Percentiles rank a stretch among this genome's conserved stretches.
Evolutionary conservation across 305 asterid species (phyloP).

Genomic region (Nicotiana rustica): DNA sequence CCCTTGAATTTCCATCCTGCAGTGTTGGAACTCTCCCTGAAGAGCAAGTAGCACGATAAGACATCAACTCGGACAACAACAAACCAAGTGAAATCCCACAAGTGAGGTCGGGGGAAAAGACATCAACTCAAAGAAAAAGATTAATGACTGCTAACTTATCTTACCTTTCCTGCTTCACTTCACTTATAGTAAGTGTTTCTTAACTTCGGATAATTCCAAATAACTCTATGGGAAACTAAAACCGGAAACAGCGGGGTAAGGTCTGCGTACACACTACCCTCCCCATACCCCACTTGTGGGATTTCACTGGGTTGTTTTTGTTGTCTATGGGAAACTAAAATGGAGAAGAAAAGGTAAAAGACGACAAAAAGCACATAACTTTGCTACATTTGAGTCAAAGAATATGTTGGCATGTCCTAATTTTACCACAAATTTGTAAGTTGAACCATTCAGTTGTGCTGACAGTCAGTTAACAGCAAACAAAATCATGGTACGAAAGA

Average conservation of each 20-base stretch:
- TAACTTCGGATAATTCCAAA: background rate
- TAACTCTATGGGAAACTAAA: background rate
- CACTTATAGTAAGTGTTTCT: background rate
- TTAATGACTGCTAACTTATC: background rate
- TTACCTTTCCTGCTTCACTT: slow-evolving; percentile 10
- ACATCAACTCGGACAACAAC: slow-evolving; percentile 25
- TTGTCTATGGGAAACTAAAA: background rate
- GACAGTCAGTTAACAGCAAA: background rate
- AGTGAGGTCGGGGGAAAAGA: too few relatives aligned
- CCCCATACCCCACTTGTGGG: too few relatives aligned
- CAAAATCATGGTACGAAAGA: slow-evolving; percentile 13
- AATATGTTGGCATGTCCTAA: slow-evolving; percentile 10
- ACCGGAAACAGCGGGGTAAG: background rate
- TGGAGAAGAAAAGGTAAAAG: slow-evolving; percentile 20
- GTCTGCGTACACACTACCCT: too few relatives aligned
- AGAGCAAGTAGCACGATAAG: slow-evolving; percentile 38
- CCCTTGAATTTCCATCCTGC: slow-evolving; percentile 90
- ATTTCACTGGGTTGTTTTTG: too few relatives aligned
- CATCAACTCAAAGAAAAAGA: background rate
- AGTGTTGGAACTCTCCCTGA: slow-evolving; percentile 95
- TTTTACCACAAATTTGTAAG: slow-evolving; percentile 27
- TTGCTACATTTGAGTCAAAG: slow-evolving; percentile 12
- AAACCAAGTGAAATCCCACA: too few relatives aligned
- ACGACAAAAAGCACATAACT: background rate
- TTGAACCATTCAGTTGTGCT: background rate